A percentile compares a stretch with the other conserved stretches of the same genome.
Evolutionary conservation across 78 protist species (phyloP).

Genomic region (Speleostelium caveatum): DNA sequence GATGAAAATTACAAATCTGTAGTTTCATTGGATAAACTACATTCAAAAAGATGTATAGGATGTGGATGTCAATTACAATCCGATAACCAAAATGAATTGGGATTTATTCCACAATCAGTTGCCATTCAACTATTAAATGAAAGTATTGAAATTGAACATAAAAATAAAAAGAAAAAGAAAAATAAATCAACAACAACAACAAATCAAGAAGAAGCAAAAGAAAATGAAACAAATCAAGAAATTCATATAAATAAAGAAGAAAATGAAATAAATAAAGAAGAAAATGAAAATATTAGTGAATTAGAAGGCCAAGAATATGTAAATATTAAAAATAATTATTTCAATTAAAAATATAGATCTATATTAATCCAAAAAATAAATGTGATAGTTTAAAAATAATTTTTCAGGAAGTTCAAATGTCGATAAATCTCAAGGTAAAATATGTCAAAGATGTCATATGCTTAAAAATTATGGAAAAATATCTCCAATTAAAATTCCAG

Average conservation of each 20-base stretch:
- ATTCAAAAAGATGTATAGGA: conserved; percentile 43
- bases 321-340: not conserved
- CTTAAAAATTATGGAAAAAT: conserved; percentile 70
- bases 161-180: not conserved
- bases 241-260: not conserved
- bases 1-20: not conserved
- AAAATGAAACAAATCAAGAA: not conserved
- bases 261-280: no score
- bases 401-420: not conserved
- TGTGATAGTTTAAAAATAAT: no score
- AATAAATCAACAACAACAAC: not conserved
- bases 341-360: not conserved
- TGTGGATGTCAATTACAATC: conserved; percentile 71
- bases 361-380: no score
- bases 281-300: not conserved
- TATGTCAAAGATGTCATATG: conserved; percentile 80
- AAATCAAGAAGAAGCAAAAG: not conserved
- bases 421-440: conserved; percentile 3
- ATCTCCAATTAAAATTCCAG: conserved; percentile 47
- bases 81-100: conserved; percentile 37
- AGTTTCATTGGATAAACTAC: not conserved
- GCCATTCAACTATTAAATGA: conserved; percentile 15
- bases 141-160: not conserved
- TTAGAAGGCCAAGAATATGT: conserved; percentile 21
- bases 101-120: conserved; percentile 60